These are phyloP conservation scores for Rhexocercosporidium sp. DNA, from an alignment of 2,329 filamentous ascomycete genomes.

Conservation along the genomic window DNA sequence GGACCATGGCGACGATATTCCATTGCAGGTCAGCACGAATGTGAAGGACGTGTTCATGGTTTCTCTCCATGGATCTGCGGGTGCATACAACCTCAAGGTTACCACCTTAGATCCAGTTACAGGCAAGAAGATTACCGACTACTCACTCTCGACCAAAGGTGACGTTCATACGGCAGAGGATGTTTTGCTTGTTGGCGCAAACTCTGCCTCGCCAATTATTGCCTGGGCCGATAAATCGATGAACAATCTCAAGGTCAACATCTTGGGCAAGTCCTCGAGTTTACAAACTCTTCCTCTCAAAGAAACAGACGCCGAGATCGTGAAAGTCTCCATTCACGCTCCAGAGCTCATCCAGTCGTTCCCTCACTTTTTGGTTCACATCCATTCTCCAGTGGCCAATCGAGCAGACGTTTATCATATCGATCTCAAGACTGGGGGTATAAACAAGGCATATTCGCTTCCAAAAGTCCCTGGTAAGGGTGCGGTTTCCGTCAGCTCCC, in stretches of 20 bases:
- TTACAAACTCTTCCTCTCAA: slow-evolving; percentile 60
- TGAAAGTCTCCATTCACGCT: slow-evolving; percentile 70
- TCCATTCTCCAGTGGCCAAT: slow-evolving; percentile 70
- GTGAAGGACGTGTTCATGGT: slow-evolving; percentile 76
- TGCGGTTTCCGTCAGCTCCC: slow-evolving; percentile 78
- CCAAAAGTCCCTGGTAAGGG: slow-evolving; percentile 73
- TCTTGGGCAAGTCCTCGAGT: slow-evolving; percentile 63
- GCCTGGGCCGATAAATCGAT: slow-evolving; percentile 73
- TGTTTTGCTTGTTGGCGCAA: slow-evolving; percentile 77
- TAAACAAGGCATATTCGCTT: slow-evolving; percentile 81
- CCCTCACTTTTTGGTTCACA: slow-evolving; percentile 86
- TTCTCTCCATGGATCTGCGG: slow-evolving; percentile 71
- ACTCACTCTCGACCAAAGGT: slow-evolving; percentile 73
- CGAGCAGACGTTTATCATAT: slow-evolving; percentile 89
- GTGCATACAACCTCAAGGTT: slow-evolving; percentile 78
- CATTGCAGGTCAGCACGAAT: slow-evolving; percentile 77
- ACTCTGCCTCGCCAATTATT: slow-evolving; percentile 75
- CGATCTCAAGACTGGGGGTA: slow-evolving; percentile 69
- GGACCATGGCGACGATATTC: slow-evolving; percentile 70
- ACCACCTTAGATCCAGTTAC: slow-evolving; percentile 73
- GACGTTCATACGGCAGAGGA: slow-evolving; percentile 70
- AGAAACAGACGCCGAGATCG: slow-evolving; percentile 54
- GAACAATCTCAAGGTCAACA: slow-evolving; percentile 71
- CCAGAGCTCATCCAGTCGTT: slow-evolving; percentile 73
- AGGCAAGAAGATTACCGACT: slow-evolving; percentile 74